phyloP scores from a whole-genome alignment of 2,329 filamentous ascomycete species.

The Aspergillus jensenii region DNA sequence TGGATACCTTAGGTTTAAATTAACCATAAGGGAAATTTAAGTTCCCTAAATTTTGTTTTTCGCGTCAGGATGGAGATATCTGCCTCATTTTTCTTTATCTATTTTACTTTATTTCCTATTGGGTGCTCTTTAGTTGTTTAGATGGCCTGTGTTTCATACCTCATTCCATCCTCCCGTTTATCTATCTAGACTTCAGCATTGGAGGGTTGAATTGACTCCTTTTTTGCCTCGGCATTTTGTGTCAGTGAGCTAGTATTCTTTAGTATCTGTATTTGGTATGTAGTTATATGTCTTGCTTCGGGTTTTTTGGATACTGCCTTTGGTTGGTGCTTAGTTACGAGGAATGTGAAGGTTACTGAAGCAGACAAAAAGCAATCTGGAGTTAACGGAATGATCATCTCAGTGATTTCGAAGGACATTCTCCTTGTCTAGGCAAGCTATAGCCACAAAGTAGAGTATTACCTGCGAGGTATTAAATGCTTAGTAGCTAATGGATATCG shows the following conservation, averaged over 20 bases:
- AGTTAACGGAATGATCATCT: no score
- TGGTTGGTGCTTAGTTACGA: not conserved
- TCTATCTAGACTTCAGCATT: constrained; percentile 20
- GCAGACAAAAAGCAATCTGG: no score
- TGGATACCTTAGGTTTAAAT: not conserved
- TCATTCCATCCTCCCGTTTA: constrained; percentile 7
- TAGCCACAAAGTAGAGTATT: no score
- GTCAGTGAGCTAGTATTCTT: not conserved
- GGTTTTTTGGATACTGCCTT: not conserved
- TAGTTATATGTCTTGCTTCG: no score
- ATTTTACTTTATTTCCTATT: constrained; percentile 10
- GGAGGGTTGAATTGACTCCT: constrained; percentile 22
- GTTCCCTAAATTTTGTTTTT: constrained; percentile 11
- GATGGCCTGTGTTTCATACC: constrained; percentile 27
- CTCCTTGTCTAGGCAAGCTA: no score
- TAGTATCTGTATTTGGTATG: not conserved
- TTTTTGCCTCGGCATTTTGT: not conserved
- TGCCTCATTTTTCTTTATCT: constrained; percentile 17
- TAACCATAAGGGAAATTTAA: constrained; percentile 1
- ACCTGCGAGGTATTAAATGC: no score
- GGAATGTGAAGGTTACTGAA: no score
- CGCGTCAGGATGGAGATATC: constrained; percentile 22
- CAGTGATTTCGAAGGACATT: no score
- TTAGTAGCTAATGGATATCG: no score
- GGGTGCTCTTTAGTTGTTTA: constrained; percentile 20